Conservation (phyloP, 257 asterid species). For the Petrea volubilis region DNA sequence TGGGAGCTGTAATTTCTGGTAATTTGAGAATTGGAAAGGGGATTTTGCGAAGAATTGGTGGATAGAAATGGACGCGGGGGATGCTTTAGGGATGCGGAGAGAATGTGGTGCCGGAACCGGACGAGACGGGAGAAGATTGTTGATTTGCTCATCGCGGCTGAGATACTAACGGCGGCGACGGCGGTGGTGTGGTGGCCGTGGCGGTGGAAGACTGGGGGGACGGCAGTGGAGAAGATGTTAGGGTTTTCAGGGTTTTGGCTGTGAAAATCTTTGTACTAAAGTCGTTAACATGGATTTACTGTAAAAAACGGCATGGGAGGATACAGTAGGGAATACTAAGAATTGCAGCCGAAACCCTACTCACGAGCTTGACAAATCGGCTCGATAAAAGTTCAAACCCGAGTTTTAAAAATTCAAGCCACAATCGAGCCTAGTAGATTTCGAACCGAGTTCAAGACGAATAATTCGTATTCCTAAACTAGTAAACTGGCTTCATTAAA, state of each 20-base stretch:
- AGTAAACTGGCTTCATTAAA: too few relatives aligned
- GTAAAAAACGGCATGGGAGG: background rate
- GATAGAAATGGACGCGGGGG: constrained; percentile 9
- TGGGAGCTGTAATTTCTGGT: constrained; percentile 28
- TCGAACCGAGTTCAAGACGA: too few relatives aligned
- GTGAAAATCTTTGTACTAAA: background rate
- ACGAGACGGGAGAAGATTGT: constrained; percentile 34
- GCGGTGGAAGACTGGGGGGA: background rate
- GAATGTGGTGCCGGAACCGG: constrained; percentile 30
- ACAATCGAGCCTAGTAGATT: too few relatives aligned
- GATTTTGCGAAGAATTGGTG: background rate
- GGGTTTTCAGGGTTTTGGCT: constrained; percentile 33
- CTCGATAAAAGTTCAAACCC: too few relatives aligned
- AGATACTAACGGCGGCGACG: constrained; percentile 12
- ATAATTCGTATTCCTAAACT: too few relatives aligned
- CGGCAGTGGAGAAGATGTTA: background rate
- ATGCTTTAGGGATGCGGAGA: background rate
- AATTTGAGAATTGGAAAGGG: constrained; percentile 19
- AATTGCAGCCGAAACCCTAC: too few relatives aligned
- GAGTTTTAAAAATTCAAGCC: too few relatives aligned
- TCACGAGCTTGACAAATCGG: too few relatives aligned
- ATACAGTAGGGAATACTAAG: background rate
- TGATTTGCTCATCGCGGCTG: constrained; percentile 37
- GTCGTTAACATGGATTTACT: background rate
- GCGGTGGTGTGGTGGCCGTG: background rate